These are phyloP conservation scores for Aspergillus wentii DNA, from an alignment of 495 filamentous ascomycete genomes.

Conservation along the genomic window DNA sequence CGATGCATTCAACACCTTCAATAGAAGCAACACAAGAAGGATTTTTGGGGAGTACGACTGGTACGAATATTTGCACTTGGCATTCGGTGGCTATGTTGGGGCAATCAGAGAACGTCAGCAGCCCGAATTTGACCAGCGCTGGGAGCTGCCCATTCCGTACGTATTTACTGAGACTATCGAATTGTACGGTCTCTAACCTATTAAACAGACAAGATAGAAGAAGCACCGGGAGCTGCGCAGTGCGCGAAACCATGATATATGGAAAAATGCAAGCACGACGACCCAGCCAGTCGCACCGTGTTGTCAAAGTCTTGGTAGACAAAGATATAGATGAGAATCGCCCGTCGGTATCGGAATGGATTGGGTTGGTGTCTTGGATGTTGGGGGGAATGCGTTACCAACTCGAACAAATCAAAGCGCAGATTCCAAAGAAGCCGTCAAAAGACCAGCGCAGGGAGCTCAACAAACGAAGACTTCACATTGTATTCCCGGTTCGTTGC, in stretches of 20 bases:
- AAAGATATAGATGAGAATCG: neutral
- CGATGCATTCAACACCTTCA: neutral
- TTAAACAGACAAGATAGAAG: no score
- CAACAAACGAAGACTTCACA: neutral
- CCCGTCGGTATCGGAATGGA: neutral
- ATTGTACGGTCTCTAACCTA: neutral
- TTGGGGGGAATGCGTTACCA: neutral
- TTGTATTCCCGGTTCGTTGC: neutral
- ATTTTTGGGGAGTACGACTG: neutral
- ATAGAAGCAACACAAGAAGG: neutral
- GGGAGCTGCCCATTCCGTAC: neutral
- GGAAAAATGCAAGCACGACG: neutral
- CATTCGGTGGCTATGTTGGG: neutral
- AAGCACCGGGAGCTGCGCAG: no score
- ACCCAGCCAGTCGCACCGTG: neutral
- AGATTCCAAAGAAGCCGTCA: neutral
- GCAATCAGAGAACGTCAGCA: neutral
- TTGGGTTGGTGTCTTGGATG: neutral
- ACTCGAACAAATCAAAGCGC: no score
- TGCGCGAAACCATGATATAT: neutral
- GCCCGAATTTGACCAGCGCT: neutral
- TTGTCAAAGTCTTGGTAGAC: neutral
- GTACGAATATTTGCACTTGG: neutral
- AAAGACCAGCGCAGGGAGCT: neutral
- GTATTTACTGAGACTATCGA: neutral